These are phyloP conservation scores for Lizonia empirigonia DNA, from an alignment of 2,329 filamentous ascomycete genomes.

Conservation along the genomic window DNA sequence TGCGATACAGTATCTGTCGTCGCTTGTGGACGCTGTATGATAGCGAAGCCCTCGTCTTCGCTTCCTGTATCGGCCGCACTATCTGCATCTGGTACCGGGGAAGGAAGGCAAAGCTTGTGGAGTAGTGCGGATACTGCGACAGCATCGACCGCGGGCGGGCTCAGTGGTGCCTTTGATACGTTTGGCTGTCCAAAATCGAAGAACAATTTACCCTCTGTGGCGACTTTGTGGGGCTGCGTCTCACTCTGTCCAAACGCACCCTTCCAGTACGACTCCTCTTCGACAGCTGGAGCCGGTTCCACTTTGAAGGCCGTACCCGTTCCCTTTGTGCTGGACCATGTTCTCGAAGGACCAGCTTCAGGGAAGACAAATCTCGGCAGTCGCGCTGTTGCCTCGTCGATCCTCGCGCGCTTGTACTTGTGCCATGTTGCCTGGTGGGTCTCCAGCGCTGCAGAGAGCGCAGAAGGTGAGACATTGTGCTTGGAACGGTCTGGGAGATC, in stretches of 20 bases:
- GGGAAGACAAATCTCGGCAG: background rate
- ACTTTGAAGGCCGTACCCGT: background rate
- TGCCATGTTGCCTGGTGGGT: background rate
- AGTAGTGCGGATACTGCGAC: background rate
- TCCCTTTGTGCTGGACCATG: background rate
- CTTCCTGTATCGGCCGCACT: background rate
- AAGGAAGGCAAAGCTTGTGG: background rate
- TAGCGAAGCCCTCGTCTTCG: constrained; percentile 11
- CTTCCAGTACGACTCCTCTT: constrained; percentile 6
- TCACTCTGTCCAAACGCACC: background rate
- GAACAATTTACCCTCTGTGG: constrained; percentile 3
- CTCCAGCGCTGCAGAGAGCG: constrained; percentile 1
- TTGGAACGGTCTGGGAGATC: constrained; percentile 3
- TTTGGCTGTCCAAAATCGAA: background rate
- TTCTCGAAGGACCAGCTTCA: background rate
- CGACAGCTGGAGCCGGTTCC: background rate
- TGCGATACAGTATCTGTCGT: background rate
- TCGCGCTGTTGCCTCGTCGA: background rate
- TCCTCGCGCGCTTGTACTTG: constrained; percentile 8
- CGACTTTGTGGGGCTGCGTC: background rate
- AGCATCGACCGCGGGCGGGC: background rate
- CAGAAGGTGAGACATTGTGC: constrained; percentile 6
- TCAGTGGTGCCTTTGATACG: background rate
- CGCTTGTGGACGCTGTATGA: background rate
- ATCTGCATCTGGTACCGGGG: background rate